Conservation (phyloP, 169 alveolate species). For the Eimeria necatrix region DNA sequence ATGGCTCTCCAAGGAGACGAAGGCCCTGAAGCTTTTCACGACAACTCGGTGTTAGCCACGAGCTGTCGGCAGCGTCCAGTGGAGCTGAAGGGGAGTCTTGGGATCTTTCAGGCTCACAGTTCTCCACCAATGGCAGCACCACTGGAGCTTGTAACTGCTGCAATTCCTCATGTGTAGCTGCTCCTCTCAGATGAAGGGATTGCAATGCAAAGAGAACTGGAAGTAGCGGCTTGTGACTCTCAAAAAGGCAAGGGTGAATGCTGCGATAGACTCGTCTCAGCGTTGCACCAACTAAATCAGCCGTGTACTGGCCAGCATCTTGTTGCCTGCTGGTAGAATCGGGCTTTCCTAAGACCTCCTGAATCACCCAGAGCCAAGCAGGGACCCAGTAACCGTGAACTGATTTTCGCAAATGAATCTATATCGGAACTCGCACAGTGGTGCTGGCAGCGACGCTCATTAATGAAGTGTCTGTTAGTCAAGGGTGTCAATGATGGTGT, state of each 20-base stretch:
- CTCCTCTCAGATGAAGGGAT: constrained; percentile 86
- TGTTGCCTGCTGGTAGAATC: constrained; percentile 32
- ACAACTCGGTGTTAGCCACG: constrained; percentile 75
- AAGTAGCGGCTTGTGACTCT: constrained; percentile 92
- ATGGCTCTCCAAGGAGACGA: constrained; percentile 70
- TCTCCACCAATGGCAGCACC: neutral
- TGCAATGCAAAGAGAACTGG: constrained; percentile 91
- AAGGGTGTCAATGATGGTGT: neutral
- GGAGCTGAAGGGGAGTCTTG: neutral
- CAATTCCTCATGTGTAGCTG: constrained; percentile 46
- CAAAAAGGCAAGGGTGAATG: constrained; percentile 92
- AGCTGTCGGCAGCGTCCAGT: neutral
- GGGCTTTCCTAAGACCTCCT: constrained; percentile 60
- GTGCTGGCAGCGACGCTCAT: no score
- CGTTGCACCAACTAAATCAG: constrained; percentile 61
- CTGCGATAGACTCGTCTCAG: constrained; percentile 85
- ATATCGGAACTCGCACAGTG: no score
- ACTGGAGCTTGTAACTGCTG: constrained; percentile 65
- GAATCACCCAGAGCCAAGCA: neutral
- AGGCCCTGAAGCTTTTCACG: constrained; percentile 82
- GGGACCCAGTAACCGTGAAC: no score
- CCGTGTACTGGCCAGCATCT: constrained; percentile 13
- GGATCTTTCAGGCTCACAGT: neutral
- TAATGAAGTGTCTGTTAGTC: neutral
- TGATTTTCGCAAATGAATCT: no score